Evolutionary conservation across 331 rosid species (phyloP).

Genomic region (Telfairia occidentalis): DNA sequence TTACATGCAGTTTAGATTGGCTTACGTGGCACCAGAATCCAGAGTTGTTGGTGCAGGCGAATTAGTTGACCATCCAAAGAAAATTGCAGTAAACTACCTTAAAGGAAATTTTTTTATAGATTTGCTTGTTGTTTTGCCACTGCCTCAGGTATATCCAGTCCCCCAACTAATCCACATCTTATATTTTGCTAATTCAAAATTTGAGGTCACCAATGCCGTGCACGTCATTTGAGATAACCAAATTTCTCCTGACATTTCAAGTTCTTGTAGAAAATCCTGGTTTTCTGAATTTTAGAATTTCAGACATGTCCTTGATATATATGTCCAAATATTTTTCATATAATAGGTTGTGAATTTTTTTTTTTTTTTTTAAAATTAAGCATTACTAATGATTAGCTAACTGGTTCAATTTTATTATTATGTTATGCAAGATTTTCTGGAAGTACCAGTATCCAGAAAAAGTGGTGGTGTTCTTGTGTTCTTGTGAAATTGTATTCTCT

Average conservation of each 20-base stretch:
- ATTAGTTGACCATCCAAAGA: constrained; percentile 65
- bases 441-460: neutral
- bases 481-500: neutral
- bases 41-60: constrained; percentile 83
- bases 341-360: neutral
- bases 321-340: neutral
- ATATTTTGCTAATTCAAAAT: neutral
- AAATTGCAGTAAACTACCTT: constrained; percentile 56
- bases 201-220: neutral
- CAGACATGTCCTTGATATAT: neutral
- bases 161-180: neutral
- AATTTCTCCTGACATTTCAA: neutral
- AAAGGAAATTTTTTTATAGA: constrained; percentile 45
- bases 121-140: constrained; percentile 53
- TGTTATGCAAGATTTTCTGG: neutral
- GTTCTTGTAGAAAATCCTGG: neutral
- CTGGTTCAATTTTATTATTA: neutral
- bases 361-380: neutral
- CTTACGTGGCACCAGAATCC: constrained; percentile 80
- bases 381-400: neutral
- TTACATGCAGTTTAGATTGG: constrained; percentile 63
- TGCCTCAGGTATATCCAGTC: constrained; percentile 57
- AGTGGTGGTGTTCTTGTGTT: neutral
- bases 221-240: neutral
- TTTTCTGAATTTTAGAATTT: neutral